phyloP scores from a whole-genome alignment of 2,329 filamentous ascomycete species.

The Neoascochyta sp. region DNA sequence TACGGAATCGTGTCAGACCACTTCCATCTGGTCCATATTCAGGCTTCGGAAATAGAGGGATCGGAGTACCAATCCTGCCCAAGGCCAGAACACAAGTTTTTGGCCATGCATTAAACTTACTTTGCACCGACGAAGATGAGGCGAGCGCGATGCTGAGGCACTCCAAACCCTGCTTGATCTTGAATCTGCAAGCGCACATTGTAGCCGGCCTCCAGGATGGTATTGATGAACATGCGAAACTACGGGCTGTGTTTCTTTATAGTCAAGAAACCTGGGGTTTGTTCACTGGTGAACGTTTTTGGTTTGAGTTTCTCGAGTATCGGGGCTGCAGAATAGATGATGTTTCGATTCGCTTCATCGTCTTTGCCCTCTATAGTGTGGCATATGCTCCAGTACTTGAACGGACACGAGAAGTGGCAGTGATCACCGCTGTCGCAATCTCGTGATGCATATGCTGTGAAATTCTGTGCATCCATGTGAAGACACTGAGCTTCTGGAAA shows the following conservation, averaged over 20 bases:
- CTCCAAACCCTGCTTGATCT: constrained; percentile 17
- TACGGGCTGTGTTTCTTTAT: constrained; percentile 5
- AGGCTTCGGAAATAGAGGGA: constrained; percentile 29
- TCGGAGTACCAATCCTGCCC: constrained; percentile 16
- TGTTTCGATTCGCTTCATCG: constrained; percentile 20
- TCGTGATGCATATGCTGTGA: constrained; percentile 2
- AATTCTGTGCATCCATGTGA: constrained; percentile 13
- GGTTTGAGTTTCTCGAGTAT: constrained; percentile 15
- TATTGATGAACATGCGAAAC: constrained; percentile 13
- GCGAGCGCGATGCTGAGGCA: constrained; percentile 24
- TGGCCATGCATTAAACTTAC: constrained; percentile 8
- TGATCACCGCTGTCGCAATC: constrained; percentile 9
- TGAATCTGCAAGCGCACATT: constrained; percentile 20
- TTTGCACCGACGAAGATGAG: constrained; percentile 26
- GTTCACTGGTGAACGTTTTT: constrained; percentile 8
- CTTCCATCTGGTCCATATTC: constrained; percentile 18
- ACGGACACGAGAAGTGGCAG: constrained; percentile 18
- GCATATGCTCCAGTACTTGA: constrained; percentile 8
- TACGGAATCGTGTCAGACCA: constrained; percentile 17
- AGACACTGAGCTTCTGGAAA: constrained; percentile 5
- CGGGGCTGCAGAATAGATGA: constrained; percentile 13
- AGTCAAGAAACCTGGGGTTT: constrained; percentile 3
- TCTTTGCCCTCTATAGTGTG: constrained; percentile 15
- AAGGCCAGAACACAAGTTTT: constrained; percentile 6
- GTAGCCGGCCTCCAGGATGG: constrained; percentile 18